A percentile compares a stretch with the other conserved stretches of the same genome.
phyloP scores from a whole-genome alignment of 2,329 filamentous ascomycete species.

The Nothophaeocryptopus gaeumannii region DNA sequence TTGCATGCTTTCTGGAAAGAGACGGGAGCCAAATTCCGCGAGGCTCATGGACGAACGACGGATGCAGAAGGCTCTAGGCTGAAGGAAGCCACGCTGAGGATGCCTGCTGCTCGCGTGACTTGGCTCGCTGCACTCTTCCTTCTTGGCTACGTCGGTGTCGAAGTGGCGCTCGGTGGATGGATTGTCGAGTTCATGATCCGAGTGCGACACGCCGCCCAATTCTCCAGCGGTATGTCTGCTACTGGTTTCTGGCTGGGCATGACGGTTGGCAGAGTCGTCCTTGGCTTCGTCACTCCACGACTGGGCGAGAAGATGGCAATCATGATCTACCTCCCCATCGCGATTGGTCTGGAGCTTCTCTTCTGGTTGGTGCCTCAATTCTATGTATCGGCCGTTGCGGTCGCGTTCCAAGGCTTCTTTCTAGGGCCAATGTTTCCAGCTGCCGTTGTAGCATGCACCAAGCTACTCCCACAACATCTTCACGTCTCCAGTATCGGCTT shows the following conservation, averaged over 20 bases:
- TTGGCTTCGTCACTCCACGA: conserved; percentile 73
- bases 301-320: conserved; percentile 66
- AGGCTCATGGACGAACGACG: conserved; percentile 45
- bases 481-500: conserved; percentile 82
- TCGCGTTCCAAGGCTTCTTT: conserved; percentile 73
- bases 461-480: conserved; percentile 67
- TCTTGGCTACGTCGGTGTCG: conserved; percentile 73
- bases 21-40: conserved; percentile 57
- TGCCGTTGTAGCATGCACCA: conserved; percentile 69
- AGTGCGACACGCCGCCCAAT: conserved; percentile 65
- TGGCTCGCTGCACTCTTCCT: conserved; percentile 75
- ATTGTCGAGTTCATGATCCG: conserved; percentile 84
- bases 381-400: conserved; percentile 68
- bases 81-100: conserved; percentile 49
- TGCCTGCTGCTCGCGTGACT: conserved; percentile 55
- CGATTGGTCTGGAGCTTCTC: conserved; percentile 64
- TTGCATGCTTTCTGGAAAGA: conserved; percentile 62
- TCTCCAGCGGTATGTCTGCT: conserved; percentile 70
- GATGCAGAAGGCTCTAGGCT: conserved; percentile 49
- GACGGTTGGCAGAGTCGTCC: conserved; percentile 66
- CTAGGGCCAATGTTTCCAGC: conserved; percentile 76
- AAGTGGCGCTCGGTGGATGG: conserved; percentile 76
- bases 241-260: conserved; percentile 85
- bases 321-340: conserved; percentile 60
- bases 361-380: conserved; percentile 82